Evolutionary conservation across 2,329 filamentous ascomycete species (phyloP).

Genomic region (Phialophora tarda): DNA sequence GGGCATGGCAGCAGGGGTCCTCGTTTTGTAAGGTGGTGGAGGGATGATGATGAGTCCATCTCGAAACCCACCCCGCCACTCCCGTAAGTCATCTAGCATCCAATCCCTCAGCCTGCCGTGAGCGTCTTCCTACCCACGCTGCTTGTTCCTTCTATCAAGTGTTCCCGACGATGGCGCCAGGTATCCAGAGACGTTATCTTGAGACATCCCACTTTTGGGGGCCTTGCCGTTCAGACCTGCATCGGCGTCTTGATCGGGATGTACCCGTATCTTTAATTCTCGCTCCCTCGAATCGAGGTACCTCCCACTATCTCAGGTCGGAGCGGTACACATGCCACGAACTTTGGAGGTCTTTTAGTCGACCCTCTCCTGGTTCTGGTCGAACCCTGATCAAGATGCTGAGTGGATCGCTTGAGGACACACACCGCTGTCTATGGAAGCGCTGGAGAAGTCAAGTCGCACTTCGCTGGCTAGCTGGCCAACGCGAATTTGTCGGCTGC

Average conservation of each 20-base stretch:
- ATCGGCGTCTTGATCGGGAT: conserved; percentile 7
- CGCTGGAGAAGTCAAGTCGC: conserved; percentile 4
- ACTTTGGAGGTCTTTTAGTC: conserved; percentile 16
- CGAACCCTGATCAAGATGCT: conserved; percentile 17
- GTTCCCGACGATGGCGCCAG: background rate
- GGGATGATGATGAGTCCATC: conserved; percentile 15
- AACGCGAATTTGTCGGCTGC: conserved; percentile 22
- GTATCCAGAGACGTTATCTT: conserved; percentile 11
- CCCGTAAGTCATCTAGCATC: background rate
- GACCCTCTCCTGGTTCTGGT: conserved; percentile 7
- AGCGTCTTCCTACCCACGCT: conserved; percentile 2
- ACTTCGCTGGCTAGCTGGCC: conserved; percentile 7
- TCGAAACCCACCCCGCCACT: conserved; percentile 7
- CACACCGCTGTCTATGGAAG: conserved; percentile 20
- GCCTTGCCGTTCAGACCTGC: conserved; percentile 1
- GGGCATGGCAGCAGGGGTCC: conserved; percentile 16
- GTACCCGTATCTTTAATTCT: conserved; percentile 6
- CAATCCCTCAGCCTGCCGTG: conserved; percentile 13
- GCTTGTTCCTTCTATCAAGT: conserved; percentile 5
- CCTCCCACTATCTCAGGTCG: conserved; percentile 7
- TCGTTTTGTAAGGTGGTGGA: conserved; percentile 11
- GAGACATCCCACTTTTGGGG: conserved; percentile 21
- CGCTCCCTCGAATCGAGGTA: conserved; percentile 13
- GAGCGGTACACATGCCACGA: conserved; percentile 22
- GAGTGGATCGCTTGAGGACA: conserved; percentile 28